These are phyloP conservation scores for Rhodocollybia butyracea DNA, from an alignment of 768 basidiomycete species.

Conservation along the genomic window DNA sequence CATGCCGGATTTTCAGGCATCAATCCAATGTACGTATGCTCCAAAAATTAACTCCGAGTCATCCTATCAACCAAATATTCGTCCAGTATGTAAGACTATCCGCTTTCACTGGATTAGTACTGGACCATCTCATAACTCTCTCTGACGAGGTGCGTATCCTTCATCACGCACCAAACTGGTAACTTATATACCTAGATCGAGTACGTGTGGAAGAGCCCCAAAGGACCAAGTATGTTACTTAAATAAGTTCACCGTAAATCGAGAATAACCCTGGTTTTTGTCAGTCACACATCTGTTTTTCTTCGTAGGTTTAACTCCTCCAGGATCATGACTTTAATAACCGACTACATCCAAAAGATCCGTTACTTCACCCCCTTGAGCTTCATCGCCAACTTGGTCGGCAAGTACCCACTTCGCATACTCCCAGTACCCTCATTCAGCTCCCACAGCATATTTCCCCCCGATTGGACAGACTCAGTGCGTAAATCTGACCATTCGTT, in stretches of 20 bases:
- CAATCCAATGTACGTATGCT: neutral
- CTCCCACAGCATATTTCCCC: neutral
- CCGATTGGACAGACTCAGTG: neutral
- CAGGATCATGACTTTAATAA: too few relatives aligned
- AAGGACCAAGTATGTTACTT: conserved; percentile 1
- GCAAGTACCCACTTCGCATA: neutral
- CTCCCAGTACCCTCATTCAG: neutral
- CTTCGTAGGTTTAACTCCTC: too few relatives aligned
- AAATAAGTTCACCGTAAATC: too few relatives aligned
- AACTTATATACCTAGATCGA: neutral
- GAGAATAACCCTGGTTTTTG: too few relatives aligned
- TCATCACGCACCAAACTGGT: neutral
- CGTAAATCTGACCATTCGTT: neutral
- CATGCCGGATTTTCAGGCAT: neutral
- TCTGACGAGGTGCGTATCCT: neutral
- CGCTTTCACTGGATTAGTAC: neutral
- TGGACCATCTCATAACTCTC: neutral
- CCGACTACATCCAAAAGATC: neutral
- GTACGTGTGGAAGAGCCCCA: neutral
- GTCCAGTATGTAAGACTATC: conserved; percentile 3
- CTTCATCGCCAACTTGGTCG: neutral
- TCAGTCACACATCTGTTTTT: neutral
- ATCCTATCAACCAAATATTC: too few relatives aligned
- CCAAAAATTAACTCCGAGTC: too few relatives aligned
- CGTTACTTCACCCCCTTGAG: neutral